Conservation (phyloP, 352 stramenopile genomes). For the Phytophthora pinifolia region DNA sequence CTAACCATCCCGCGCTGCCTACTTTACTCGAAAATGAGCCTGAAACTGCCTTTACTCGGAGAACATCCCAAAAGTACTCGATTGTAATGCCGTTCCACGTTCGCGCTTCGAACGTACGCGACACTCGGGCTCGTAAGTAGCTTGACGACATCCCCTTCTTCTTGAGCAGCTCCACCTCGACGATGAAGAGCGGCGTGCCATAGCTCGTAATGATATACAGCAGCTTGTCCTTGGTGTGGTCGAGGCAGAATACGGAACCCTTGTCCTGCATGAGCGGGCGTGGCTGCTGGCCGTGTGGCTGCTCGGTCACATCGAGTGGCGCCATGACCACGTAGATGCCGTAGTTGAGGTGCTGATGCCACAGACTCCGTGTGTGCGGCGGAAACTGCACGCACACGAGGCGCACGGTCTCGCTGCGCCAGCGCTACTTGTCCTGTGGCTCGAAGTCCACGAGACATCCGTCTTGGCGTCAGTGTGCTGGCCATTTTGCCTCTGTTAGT, state of each 20-base stretch:
- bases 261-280: slow-evolving; percentile 31
- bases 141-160: slow-evolving; percentile 23
- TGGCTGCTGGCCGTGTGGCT: slow-evolving; percentile 20
- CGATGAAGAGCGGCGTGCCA: slow-evolving; percentile 39
- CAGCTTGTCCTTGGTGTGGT: slow-evolving; percentile 49
- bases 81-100: too few species aligned
- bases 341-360: slow-evolving; percentile 52
- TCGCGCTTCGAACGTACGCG: too few species aligned
- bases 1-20: too few species aligned
- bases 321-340: slow-evolving; percentile 51
- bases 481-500: too few species aligned
- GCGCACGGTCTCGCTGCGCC: slow-evolving; percentile 35
- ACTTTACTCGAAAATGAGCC: too few species aligned
- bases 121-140: too few species aligned
- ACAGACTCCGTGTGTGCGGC: slow-evolving; percentile 37
- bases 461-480: slow-evolving; percentile 9
- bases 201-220: slow-evolving; percentile 38
- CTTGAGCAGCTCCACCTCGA: slow-evolving; percentile 52
- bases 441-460: slow-evolving; percentile 41
- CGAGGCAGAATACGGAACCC: slow-evolving; percentile 47
- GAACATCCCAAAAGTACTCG: too few species aligned
- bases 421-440: slow-evolving; percentile 46
- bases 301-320: slow-evolving; percentile 39
- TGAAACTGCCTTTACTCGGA: too few species aligned
- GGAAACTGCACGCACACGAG: slow-evolving; percentile 47